Base-by-base conservation (phyloP, 176 grass and related monocot species). In the Oryza longistaminata region DNA sequence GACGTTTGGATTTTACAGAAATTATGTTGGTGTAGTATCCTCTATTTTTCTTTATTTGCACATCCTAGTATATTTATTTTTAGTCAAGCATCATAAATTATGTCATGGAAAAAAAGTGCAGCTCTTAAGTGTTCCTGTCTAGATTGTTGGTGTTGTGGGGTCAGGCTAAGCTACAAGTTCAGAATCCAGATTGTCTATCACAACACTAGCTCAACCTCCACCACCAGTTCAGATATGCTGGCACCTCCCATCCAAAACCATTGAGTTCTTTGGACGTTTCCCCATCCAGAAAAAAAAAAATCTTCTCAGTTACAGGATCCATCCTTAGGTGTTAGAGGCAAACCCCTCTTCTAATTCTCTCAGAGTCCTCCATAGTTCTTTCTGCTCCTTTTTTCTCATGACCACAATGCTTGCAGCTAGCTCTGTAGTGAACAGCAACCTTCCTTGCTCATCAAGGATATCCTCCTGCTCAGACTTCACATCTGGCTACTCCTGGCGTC, bases 401-500 rank as follows among this genome's bases (percentile, higher is more conserved):
- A 55, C 69, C 86, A 90, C 68, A 49, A 98, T 98, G 95, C 77
- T 98, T 35, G 79, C 93, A 19, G 90, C 92, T 82, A 90, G 80
- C 81, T 81, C 95, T 52, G 71, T 92, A 14, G 64, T 91, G 73
- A 91, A 93, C 44, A 48, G 81, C 46, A 93, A 89, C 25, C 93
- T 95, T 74, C 31, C 83, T 68, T 93, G 82, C 85, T 92, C 88
- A 25, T 92, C 89, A 39, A 85, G 91, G 90, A 74, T 86, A 78
- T 74, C 53, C 21, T 90, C 85, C 68, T 75, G 81, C 80, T 93
- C 92, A 26, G 93, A 95, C 39, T 87, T 90, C 76, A 74, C 64
- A 79, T 88, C 76, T 53, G 75, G 77, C 22, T 80, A 86, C 83
- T 92, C 85, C 52, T 93, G 88, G 85, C 83, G 71, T 78, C 82